A percentile compares a stretch with the other conserved stretches of the same genome.
These are phyloP conservation scores for Chlamydomonas asymmetrica DNA, from an alignment of 139 green algal species.

Conservation along the genomic window DNA sequence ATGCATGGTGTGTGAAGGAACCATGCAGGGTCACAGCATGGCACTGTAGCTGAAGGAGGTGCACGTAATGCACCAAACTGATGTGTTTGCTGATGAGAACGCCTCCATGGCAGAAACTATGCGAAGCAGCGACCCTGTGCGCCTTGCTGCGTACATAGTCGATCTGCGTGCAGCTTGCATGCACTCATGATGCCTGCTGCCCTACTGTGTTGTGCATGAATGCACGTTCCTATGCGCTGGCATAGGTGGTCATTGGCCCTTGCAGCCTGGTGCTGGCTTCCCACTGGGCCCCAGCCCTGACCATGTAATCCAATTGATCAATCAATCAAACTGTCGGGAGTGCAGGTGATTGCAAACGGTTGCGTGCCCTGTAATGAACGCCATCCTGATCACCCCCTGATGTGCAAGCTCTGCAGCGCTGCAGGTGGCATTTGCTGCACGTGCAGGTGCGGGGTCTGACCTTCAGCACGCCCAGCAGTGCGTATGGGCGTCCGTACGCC, in stretches of 20 bases:
- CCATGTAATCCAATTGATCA: neutral
- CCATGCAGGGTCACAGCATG: neutral
- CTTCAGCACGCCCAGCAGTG: slow-evolving; percentile 59
- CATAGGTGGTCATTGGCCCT: too few relatives aligned
- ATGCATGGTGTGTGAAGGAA: neutral
- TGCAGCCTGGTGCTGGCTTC: too few relatives aligned
- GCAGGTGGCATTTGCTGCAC: neutral
- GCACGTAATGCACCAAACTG: too few relatives aligned
- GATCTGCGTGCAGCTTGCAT: too few relatives aligned
- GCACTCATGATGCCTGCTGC: too few relatives aligned
- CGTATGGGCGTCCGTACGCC: slow-evolving; percentile 49
- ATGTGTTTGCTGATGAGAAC: too few relatives aligned
- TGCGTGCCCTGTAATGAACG: neutral
- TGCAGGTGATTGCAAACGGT: too few relatives aligned
- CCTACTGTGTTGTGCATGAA: too few relatives aligned
- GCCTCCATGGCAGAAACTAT: too few relatives aligned
- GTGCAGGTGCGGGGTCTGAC: neutral
- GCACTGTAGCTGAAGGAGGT: neutral
- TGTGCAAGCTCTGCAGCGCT: neutral
- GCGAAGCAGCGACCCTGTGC: too few relatives aligned
- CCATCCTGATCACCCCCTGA: neutral
- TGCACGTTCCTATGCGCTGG: too few relatives aligned
- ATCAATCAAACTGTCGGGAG: neutral
- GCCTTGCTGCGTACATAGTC: too few relatives aligned
- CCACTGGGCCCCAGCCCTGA: neutral